Base-by-base conservation (phyloP, 768 basidiomycete species). In the Krasilnikovozyma curviuscula region DNA sequence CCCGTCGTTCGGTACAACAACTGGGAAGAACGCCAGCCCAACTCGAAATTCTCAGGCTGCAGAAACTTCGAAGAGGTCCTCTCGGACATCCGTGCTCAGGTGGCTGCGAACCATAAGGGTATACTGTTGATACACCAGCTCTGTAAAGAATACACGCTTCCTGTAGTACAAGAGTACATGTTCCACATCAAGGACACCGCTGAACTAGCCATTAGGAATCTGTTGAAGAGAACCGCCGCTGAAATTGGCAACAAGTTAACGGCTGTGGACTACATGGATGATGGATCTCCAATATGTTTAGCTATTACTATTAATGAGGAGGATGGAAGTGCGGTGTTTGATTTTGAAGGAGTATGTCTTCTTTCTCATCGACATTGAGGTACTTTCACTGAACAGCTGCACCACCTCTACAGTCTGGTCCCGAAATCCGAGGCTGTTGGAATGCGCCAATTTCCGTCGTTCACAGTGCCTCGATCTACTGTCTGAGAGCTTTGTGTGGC, bases 91-190 rank as follows among this genome's bases (percentile, higher is more conserved):
- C 31, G 24, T 28, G 41, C 31, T 27, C 18, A 34, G 10, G 7
- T 43, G 16, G 18, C 18, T 40, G 85, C 86, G 7, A 93, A 93
- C 61, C 75, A 86, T 64, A 88, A 89, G 66, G 89, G 85, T 12
- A 76, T 83, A 29, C 79, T 83, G 55, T 71, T 88, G 3, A 78
- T 91, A 52, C 79, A 80, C 57, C n/a, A n/a, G 77, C 57, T 95
- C 56, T n/a, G n/a, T 43, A 72, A 77, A 5, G 89, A 97, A 55
- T 91, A 93, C 56, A 73, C 78, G 5, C 71, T 93, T 34, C 66
- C 74, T 49, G 85, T 77, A 0, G 89, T 97, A 4, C 88, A 91
- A 35, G 77, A 83, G 59, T 91, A 91, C 64, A 91, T 91, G 86
- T 73, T 74, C 52, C 79, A 85, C 63, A 93, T 91, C 61, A 78